A percentile compares a stretch with the other conserved stretches of the same genome.
These are phyloP conservation scores for Acanthamoeba lenticulata DNA, from an alignment of 208 protist genomes.

Conservation along the genomic window DNA sequence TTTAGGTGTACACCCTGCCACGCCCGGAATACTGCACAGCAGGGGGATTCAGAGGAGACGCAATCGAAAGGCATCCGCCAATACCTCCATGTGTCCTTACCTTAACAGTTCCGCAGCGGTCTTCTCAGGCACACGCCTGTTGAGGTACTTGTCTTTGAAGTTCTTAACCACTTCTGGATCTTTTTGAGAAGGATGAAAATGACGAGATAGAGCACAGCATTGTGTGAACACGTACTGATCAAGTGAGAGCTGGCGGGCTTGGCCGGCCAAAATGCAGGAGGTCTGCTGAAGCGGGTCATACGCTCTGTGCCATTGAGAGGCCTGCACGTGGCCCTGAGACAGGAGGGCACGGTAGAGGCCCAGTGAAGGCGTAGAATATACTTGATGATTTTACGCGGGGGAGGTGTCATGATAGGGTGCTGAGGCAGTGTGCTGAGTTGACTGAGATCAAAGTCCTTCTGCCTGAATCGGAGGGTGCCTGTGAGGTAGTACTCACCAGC, in stretches of 20 bases:
- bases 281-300: background rate
- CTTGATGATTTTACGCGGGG: background rate
- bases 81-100: background rate
- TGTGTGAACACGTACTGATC: background rate
- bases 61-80: too few relatives aligned
- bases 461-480: background rate
- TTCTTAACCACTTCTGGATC: background rate
- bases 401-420: background rate
- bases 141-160: background rate
- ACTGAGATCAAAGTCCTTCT: background rate
- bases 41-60: too few relatives aligned
- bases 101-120: background rate
- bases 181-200: background rate
- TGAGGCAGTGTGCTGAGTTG: background rate
- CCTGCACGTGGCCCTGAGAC: too few relatives aligned
- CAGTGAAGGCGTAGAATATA: background rate
- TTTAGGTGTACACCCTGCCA: too few relatives aligned
- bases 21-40: too few relatives aligned
- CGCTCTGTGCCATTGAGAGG: background rate
- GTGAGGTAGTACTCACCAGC: background rate
- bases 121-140: too few relatives aligned
- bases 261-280: background rate
- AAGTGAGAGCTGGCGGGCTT: background rate
- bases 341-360: background rate
- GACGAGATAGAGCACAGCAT: background rate